Conservation (phyloP, 2,329 filamentous ascomycete species). For the Sclerotinia borealis region DNA sequence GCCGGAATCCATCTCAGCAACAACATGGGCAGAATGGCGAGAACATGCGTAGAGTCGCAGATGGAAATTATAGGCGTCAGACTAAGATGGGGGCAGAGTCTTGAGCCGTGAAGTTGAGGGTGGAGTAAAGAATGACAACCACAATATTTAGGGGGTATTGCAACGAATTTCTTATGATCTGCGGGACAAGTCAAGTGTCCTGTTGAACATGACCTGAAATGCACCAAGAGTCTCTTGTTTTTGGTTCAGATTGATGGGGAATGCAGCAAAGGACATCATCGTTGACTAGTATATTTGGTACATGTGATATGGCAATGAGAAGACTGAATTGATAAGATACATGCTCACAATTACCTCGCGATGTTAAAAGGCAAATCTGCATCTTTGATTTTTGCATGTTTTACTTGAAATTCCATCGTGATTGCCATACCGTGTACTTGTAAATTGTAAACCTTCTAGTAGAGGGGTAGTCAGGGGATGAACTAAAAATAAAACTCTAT, state of each 20-base stretch:
- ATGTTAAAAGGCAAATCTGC: background rate
- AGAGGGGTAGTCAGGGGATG: background rate
- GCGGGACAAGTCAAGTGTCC: background rate
- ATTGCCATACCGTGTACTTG: background rate
- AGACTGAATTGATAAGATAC: background rate
- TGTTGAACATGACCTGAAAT: slow-evolving; percentile 1
- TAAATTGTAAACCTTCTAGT: background rate
- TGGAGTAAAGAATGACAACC: background rate
- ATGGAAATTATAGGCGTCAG: background rate
- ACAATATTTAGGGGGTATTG: background rate
- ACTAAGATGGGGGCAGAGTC: background rate
- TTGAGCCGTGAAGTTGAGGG: slow-evolving; percentile 7
- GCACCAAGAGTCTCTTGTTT: background rate
- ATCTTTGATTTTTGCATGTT: background rate
- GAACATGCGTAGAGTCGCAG: background rate
- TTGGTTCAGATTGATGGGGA: background rate
- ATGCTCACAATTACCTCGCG: background rate
- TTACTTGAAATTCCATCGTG: background rate
- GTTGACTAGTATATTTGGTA: slow-evolving; percentile 1
- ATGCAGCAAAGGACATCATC: background rate
- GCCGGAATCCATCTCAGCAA: slow-evolving; percentile 3
- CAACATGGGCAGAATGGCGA: slow-evolving; percentile 10
- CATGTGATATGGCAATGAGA: background rate
- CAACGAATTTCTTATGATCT: slow-evolving; percentile 6
- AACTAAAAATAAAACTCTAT: slow-evolving; percentile 5